A percentile compares a stretch with the other conserved stretches of the same genome.
Conservation (phyloP, 2,329 filamentous ascomycete species). For the Botrytis elliptica region DNA sequence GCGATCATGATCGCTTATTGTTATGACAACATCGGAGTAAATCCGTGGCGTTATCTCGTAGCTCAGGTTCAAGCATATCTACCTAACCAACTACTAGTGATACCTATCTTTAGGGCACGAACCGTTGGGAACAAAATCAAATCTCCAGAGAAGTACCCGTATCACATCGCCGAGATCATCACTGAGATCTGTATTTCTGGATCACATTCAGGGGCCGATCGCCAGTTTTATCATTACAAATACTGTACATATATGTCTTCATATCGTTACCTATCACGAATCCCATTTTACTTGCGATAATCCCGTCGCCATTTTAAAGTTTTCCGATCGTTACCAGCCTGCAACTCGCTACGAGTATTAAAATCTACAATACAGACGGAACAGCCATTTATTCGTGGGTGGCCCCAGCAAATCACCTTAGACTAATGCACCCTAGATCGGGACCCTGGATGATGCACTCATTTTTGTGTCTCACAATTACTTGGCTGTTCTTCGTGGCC, state of each 20-base stretch:
- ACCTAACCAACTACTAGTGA: slow-evolving; percentile 4
- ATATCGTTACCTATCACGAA: neutral
- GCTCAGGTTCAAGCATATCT: slow-evolving; percentile 4
- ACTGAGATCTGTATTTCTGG: slow-evolving; percentile 11
- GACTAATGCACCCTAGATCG: slow-evolving; percentile 15
- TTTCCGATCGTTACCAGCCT: neutral
- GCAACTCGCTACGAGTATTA: neutral
- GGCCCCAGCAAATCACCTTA: neutral
- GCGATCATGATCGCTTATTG: neutral
- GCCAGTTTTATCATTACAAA: neutral
- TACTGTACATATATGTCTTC: neutral
- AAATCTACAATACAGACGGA: neutral
- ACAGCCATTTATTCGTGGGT: neutral
- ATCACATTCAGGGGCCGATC: neutral
- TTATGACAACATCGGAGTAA: neutral
- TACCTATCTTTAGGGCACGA: neutral
- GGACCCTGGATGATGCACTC: slow-evolving; percentile 12
- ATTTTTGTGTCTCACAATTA: slow-evolving; percentile 3
- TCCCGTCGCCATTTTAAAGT: slow-evolving; percentile 3
- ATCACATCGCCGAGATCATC: slow-evolving; percentile 13
- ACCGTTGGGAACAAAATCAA: slow-evolving; percentile 4
- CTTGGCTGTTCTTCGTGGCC: slow-evolving; percentile 21
- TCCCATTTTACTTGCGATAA: neutral
- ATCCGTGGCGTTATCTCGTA: neutral
- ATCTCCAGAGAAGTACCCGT: neutral